Evolutionary conservation across 495 filamentous ascomycete species (phyloP).

Genomic region (Neurospora sp.): DNA sequence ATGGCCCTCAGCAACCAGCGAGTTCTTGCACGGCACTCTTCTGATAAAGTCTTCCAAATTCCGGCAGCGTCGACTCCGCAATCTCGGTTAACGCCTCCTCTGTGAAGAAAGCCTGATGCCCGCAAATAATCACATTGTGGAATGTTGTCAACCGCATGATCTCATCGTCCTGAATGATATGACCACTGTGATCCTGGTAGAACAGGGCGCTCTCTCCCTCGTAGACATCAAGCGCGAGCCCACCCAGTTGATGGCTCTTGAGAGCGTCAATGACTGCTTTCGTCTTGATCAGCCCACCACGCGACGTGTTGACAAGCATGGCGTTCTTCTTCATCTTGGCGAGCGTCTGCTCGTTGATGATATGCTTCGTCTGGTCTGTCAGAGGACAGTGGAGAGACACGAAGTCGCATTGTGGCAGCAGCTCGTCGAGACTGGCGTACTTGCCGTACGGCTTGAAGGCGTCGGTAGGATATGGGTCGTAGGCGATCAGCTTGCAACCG

Average conservation of each 20-base stretch:
- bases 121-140: constrained; percentile 57
- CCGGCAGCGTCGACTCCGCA: constrained; percentile 44
- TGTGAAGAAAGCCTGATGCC: constrained; percentile 65
- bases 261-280: constrained; percentile 49
- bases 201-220: constrained; percentile 47
- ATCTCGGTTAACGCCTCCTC: constrained; percentile 56
- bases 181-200: constrained; percentile 54
- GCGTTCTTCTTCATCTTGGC: constrained; percentile 47
- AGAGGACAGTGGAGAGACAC: constrained; percentile 59
- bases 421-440: constrained; percentile 43
- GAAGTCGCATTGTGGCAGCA: constrained; percentile 49
- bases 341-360: constrained; percentile 48
- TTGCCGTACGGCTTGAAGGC: constrained; percentile 42
- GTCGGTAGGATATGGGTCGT: constrained; percentile 42
- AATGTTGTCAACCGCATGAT: constrained; percentile 61
- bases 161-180: constrained; percentile 61
- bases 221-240: constrained; percentile 49
- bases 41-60: constrained; percentile 38
- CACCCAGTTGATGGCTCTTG: constrained; percentile 45
- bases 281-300: constrained; percentile 54
- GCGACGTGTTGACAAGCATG: constrained; percentile 56
- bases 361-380: constrained; percentile 46
- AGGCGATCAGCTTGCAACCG: constrained; percentile 50
- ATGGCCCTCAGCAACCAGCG: constrained; percentile 20
- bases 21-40: constrained; percentile 26